Evolutionary conservation across 371 early-diverging fungal species (phyloP), one percentile per base, ranked within the genome.

Genomic region (Blakeslea trispora): DNA sequence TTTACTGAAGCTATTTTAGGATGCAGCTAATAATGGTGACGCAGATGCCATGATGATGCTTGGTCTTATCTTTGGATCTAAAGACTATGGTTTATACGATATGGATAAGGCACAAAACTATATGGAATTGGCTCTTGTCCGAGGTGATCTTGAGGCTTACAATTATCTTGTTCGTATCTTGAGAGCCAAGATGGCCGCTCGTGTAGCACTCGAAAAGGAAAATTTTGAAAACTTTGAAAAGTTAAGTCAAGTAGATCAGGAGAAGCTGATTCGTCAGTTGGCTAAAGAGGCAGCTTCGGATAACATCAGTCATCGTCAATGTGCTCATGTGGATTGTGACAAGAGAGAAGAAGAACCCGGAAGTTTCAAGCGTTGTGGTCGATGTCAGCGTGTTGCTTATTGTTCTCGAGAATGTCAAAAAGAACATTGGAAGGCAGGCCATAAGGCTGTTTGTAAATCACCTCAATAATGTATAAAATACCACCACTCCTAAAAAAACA

Each of bases 351-450:
- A 69, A 39, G 71, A 74, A 40, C 72, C 71, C 53, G 78, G 81
- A 41, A 69, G 75, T 43, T 82, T 81, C 54, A 80, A 81, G 48
- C 69, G 76, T n/a, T 84, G 85, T 48, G 82, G 78, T 18, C 71
- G 75, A 42, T 84, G 85, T 64, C 77, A 81, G 57, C 73, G 76
- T 50, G 73, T 71, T 11, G 64, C 71, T 34, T 84, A 81, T 43
- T 84, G 85, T 63, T 81, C 82, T 23, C 79, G 83, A 45, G 74
- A 80, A 45, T 84, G 85, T 49, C 85, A 84, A 62, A 77, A 77
- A 54, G 74, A 77, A n/a, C 81, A 84, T 57, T 84, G 85, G 85
- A 84, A 82, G 63, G 34, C 59, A 24, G 78, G 83, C 2, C 85
- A 84, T 60, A 80, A 81, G 62, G 72, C 65, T 31, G 71, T 66